Conservation (phyloP, 1,139 yeast species). For the Candida anutae region DNA sequence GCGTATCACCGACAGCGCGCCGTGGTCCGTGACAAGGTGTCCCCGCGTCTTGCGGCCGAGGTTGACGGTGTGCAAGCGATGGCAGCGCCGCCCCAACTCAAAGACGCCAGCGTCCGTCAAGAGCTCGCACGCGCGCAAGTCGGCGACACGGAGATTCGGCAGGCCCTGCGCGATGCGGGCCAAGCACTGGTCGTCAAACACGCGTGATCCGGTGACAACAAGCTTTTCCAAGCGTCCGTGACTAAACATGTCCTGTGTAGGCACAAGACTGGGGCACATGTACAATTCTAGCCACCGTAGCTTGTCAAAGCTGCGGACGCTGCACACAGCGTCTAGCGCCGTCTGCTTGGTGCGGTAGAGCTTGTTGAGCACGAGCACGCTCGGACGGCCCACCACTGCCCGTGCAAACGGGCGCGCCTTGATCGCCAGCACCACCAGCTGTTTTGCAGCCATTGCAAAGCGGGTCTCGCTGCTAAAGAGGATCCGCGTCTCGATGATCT, state of each 20-base stretch:
- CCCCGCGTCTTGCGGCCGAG: slow-evolving; percentile 76
- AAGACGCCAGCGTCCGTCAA: slow-evolving; percentile 72
- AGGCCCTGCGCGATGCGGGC: slow-evolving; percentile 44
- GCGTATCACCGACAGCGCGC: slow-evolving; percentile 50
- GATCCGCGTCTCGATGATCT: slow-evolving; percentile 47
- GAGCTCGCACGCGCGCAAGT: slow-evolving; percentile 77
- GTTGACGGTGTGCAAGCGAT: slow-evolving; percentile 49
- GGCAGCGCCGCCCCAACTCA: slow-evolving; percentile 55
- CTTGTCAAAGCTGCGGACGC: slow-evolving; percentile 33
- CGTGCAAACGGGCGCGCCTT: not conserved
- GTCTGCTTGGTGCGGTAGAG: slow-evolving; percentile 25
- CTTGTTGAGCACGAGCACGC: slow-evolving; percentile 28
- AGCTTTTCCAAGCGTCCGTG: slow-evolving; percentile 43
- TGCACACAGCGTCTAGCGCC: slow-evolving; percentile 15
- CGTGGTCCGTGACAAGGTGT: slow-evolving; percentile 60
- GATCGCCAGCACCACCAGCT: not conserved
- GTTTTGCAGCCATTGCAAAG: slow-evolving; percentile 20
- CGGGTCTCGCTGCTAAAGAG: slow-evolving; percentile 44
- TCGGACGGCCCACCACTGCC: slow-evolving; percentile 16
- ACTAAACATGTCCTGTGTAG: slow-evolving; percentile 35
- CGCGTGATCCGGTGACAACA: slow-evolving; percentile 68
- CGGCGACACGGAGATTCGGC: slow-evolving; percentile 57
- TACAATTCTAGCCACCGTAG: slow-evolving; percentile 70
- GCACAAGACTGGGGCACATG: slow-evolving; percentile 69
- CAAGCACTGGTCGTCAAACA: slow-evolving; percentile 55